These are phyloP conservation scores for Coleophoma crateriformis DNA, from an alignment of 2,329 filamentous ascomycete genomes.

Conservation along the genomic window DNA sequence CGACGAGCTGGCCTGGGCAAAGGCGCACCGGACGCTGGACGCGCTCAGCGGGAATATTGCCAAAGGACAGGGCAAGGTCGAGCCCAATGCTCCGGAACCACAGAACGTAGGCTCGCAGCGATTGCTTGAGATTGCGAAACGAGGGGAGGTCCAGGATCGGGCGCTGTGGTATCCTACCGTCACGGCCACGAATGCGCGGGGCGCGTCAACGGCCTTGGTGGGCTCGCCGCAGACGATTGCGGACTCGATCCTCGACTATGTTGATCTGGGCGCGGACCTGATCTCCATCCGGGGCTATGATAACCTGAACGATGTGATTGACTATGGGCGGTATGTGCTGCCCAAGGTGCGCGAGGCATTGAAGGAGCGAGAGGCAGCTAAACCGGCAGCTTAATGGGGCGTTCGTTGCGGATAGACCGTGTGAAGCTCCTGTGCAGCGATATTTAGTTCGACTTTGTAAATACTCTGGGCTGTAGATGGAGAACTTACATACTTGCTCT, in stretches of 20 bases:
- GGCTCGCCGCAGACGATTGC: constrained; percentile 46
- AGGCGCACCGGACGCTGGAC: constrained; percentile 51
- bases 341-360: constrained; percentile 39
- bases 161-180: constrained; percentile 60
- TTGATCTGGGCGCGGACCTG: constrained; percentile 48
- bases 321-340: constrained; percentile 51
- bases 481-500: too few relatives aligned
- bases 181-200: constrained; percentile 52
- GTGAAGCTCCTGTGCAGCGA: too few relatives aligned
- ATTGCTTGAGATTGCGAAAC: constrained; percentile 49
- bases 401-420: too few relatives aligned
- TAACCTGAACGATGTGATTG: constrained; percentile 53
- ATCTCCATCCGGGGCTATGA: constrained; percentile 58
- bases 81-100: constrained; percentile 37
- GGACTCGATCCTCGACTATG: constrained; percentile 51
- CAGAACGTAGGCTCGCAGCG: constrained; percentile 56
- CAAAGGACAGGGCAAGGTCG: constrained; percentile 26
- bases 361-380: constrained; percentile 8
- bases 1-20: constrained; percentile 56
- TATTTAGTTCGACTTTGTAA: too few relatives aligned
- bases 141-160: constrained; percentile 53
- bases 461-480: too few relatives aligned
- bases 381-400: too few relatives aligned
- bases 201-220: constrained; percentile 53
- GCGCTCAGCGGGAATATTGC: constrained; percentile 38